These are phyloP conservation scores for Kalanchoe fedtschenkoi DNA, from an alignment of 164 flowering plant genomes.

Conservation along the genomic window DNA sequence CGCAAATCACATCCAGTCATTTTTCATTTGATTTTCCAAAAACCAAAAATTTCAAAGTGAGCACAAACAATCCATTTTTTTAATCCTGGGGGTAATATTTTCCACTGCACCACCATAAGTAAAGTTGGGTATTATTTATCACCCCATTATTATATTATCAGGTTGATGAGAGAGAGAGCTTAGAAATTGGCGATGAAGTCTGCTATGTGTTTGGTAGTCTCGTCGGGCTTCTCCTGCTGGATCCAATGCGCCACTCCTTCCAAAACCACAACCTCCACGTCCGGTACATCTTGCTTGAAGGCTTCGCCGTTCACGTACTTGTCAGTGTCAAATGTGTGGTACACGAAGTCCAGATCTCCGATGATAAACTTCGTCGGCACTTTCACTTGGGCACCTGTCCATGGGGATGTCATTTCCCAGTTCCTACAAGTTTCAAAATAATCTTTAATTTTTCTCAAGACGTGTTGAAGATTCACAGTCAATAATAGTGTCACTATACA, in stretches of 20 bases:
- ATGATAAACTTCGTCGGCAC: slow-evolving; percentile 53
- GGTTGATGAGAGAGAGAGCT: background rate
- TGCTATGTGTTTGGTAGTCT: slow-evolving; percentile 34
- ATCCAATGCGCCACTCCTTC: slow-evolving; percentile 53
- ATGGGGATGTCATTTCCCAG: slow-evolving; percentile 59
- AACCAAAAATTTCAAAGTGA: too few species aligned
- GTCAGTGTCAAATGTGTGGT: slow-evolving; percentile 22
- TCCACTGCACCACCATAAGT: too few species aligned
- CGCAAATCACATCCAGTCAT: too few species aligned
- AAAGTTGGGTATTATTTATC: too few species aligned
- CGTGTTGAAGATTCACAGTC: too few species aligned
- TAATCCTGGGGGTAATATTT: too few species aligned
- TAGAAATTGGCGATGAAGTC: slow-evolving; percentile 36
- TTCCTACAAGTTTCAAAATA: too few species aligned
- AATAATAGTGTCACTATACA: too few species aligned
- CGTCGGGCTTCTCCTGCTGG: slow-evolving; percentile 38
- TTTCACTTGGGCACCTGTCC: slow-evolving; percentile 39
- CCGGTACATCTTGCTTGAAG: slow-evolving; percentile 43
- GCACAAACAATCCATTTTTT: too few species aligned
- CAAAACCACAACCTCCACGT: slow-evolving; percentile 45
- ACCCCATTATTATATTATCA: too few species aligned
- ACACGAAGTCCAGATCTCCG: slow-evolving; percentile 43
- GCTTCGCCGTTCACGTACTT: slow-evolving; percentile 41
- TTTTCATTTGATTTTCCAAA: too few species aligned
- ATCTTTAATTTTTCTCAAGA: too few species aligned